Evolutionary conservation across 2,329 filamentous ascomycete genomes (phyloP), one percentile per base, ranked within the genome.

Genomic region (Thielaviopsis populi): DNA sequence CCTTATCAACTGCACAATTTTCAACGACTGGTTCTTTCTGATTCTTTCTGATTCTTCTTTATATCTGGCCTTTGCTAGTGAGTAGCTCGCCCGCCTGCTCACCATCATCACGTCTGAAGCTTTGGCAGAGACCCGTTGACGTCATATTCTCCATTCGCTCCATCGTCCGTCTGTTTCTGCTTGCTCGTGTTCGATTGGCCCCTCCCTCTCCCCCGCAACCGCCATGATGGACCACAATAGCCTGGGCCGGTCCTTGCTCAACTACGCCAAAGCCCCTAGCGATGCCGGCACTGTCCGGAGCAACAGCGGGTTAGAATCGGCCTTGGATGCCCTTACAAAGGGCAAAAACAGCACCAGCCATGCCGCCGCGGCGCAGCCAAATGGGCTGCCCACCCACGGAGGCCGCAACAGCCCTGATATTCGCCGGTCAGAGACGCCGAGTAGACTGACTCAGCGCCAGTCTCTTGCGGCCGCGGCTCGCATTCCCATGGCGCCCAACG

Each of bases 211-310:
- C n/a, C 48, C 63, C 15, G 22, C 37, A 40, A 15, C 24, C 22
- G 41, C 33, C 40, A 61, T 56, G 63, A 22, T 54, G 24, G 63
- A 65, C 33, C 59, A 65, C 19, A 17, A 27, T n/a, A 64, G 58
- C 24, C 59, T 65, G 6, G 63, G 63, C 40, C 59, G 48, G 15
- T 62, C 63, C 27, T 54, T 65, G 40, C 53, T 65, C 13, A 65
- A 50, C 33, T 65, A 65, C 40, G 63, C 63, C 42, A 62, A 62
- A 41, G 63, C 63, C 27, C 53, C 63, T 13, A 65, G 63, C 37
- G 59, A 62, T 11, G 63, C 59, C 22, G 63, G 63, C 37, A 62
- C 63, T 10, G 42, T 41, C 37, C 43, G 56, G 8, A 65, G 46
- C 22, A 60, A 43, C 5, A 65, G 48, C 43, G 63, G 60, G 17